Percentiles rank a stretch among this genome's conserved stretches.
Conservation (phyloP, 2,329 filamentous ascomycete species). For the Alternaria sp. region DNA sequence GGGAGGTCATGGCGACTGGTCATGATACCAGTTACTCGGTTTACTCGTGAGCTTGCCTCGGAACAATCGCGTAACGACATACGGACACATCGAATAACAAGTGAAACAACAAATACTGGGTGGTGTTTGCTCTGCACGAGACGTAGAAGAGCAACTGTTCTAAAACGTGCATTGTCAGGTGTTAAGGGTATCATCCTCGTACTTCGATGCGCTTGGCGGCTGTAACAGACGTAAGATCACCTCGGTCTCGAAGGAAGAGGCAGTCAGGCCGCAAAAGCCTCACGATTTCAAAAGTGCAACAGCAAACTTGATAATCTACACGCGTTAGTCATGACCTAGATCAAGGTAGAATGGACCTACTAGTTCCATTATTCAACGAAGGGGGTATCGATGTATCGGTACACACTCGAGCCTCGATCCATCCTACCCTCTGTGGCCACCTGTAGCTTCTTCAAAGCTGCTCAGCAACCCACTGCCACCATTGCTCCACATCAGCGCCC, state of each 20-base stretch:
- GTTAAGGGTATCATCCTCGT: background rate
- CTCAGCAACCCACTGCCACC: slow-evolving; percentile 90
- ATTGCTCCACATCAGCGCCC: slow-evolving; percentile 75
- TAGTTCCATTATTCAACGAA: background rate
- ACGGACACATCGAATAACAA: background rate
- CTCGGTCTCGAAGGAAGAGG: background rate
- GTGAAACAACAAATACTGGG: background rate
- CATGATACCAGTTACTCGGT: background rate
- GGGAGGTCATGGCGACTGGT: background rate
- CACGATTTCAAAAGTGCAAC: background rate
- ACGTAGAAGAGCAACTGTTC: background rate
- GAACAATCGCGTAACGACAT: background rate
- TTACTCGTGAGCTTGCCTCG: background rate
- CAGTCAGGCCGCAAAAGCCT: background rate
- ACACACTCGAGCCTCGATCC: background rate
- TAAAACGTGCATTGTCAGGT: background rate
- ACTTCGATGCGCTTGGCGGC: background rate
- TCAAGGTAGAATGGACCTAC: background rate
- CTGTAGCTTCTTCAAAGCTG: slow-evolving; percentile 61
- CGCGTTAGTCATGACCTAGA: too few species aligned
- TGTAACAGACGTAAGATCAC: background rate
- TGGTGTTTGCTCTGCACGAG: background rate
- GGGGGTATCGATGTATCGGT: background rate
- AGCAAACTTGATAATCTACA: background rate
- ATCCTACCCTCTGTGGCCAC: background rate